Evolutionary conservation across 768 basidiomycete species (phyloP), one percentile per base, ranked within the genome.

Genomic region (Serendipita sp.): DNA sequence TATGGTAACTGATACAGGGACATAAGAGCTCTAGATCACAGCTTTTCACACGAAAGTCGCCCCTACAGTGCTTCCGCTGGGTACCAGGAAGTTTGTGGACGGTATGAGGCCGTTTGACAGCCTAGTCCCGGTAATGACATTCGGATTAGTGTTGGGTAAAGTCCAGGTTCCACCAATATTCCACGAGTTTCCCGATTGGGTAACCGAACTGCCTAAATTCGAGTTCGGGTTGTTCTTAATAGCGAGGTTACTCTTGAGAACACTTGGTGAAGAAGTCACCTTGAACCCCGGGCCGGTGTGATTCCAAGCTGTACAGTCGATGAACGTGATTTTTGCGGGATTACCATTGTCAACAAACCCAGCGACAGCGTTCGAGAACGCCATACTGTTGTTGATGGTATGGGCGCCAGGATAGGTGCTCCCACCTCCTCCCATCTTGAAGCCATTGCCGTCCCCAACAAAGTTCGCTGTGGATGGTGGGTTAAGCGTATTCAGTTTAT

Each of bases 141-240:
- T 51, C n/a, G 48, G 48, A n/a, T 51, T 51, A 18, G 48, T 51
- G 48, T 51, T 51, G n/a, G 48, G 48, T 32, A 51, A 51, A 18
- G 48, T 51, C 48, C 48, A 51, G n/a, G 48, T 51, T 32, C 48
- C 48, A 41, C 65, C 65, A 13, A 48, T 65, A 48, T 65, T 48
- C 65, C 65, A 65, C 2, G 65, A 65, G 65, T 65, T 65, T 2
- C 65, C 65, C n/a, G 65, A 54, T 24, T 65, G 51, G 51, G 35
- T 65, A 16, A 48, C 65, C 28, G 48, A 58, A 34, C 65, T 65
- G 7, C 32, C 34, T 13, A 54, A 24, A 15, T 65, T 65, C 35
- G 53, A 58, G 44, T 65, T 65, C 48, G 60, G 65, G 58, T 13
- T 63, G 30, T 65, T 65, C 16, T 48, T 3, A 34, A 65, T 38